Conservation (phyloP, 495 filamentous ascomycete species). For the Tuber melanosporum region DNA sequence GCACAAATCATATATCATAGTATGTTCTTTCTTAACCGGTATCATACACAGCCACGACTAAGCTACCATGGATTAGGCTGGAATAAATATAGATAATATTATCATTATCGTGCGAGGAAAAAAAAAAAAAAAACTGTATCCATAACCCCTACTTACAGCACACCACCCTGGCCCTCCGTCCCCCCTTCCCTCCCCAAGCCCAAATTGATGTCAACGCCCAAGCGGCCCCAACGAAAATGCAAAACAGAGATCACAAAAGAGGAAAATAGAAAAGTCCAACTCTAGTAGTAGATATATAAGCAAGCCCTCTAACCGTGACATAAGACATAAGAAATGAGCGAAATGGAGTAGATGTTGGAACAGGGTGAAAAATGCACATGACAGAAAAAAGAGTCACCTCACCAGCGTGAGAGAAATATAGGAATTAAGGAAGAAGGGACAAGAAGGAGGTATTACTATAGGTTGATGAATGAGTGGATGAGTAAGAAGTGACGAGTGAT, state of each 20-base stretch:
- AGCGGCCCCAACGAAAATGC: conserved; percentile 7
- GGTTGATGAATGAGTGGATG: background rate
- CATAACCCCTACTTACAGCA: background rate
- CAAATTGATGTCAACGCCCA: background rate
- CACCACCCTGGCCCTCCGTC: background rate
- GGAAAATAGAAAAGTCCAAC: background rate
- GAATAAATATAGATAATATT: background rate
- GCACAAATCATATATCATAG: too few species aligned
- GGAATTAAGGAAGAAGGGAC: background rate
- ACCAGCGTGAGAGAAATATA: background rate
- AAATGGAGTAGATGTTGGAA: background rate
- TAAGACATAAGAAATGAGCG: background rate
- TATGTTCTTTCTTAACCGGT: conserved; percentile 26
- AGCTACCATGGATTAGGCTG: background rate
- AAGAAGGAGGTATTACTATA: background rate
- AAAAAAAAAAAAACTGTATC: too few species aligned
- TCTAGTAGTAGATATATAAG: background rate
- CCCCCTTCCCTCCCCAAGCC: background rate
- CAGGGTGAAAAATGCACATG: background rate
- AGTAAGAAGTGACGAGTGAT: background rate
- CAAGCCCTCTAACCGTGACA: background rate
- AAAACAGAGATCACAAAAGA: background rate
- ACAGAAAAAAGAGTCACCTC: background rate
- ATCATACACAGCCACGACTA: conserved; percentile 20
- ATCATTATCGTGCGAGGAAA: background rate